Evolutionary conservation across 306 rosid genomes (phyloP), one percentile per base, ranked within the genome.

Genomic region (Oemleria cerasiformis): DNA sequence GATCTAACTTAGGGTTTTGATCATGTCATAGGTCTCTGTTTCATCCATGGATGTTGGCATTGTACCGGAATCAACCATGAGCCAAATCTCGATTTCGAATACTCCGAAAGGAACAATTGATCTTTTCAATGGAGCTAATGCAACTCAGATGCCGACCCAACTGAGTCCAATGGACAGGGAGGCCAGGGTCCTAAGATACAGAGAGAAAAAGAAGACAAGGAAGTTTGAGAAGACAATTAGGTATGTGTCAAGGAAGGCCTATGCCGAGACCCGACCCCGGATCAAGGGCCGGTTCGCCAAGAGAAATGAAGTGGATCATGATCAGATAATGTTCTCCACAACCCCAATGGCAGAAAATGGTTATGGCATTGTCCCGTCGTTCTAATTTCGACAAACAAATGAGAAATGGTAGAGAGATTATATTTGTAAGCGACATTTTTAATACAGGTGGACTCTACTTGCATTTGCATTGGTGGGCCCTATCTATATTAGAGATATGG

Each of bases 171-270:
- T 86, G 90, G 99, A 94, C 70, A 80, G 99, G 67, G 95, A 87
- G 58, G 97, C 99, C 23, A 90, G 97, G 76, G 97, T 94, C 55
- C 80, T 91, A 9, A 81, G 99, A 75, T 94, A 94, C 64, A 84
- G 95, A 50, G 97, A 91, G 83, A 94, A 94, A 57, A 94, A 91
- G 86, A 94, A 94, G 86, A 78, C 81, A 15, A 85, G 99, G 63
- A 94, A 91, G 78, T 94, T 94, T 48, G 96, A 91, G 90, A 94
- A 94, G 74, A 94, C 96, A 12, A 94, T 91, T 41, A 61, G 99
- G 75, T 94, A 94, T 79, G 99, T 97, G 20, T 94, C 97, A 12
- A 87, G 99, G 83, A 91, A 94, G 75, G 99, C 99, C 45, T 94
- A 94, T 57, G 99, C 99, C 9, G 99, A 94, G 73, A 94, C 97